Base-by-base conservation (phyloP, 2,329 filamentous ascomycete genomes). In the Aspergillus fischeri region DNA sequence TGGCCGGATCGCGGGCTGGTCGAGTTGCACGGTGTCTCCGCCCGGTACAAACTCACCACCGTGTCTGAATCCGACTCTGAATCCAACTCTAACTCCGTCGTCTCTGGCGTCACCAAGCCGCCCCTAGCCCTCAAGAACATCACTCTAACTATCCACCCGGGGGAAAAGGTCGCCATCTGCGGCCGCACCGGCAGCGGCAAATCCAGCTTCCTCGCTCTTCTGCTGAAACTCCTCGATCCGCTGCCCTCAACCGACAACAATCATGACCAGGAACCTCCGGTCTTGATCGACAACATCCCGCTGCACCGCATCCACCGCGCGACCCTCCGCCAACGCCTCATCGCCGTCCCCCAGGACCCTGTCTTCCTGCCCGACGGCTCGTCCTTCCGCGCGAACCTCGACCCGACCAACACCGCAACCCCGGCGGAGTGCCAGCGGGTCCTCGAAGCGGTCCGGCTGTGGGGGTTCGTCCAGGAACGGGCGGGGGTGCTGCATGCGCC, bases 301-400 rank as follows among this genome's bases (percentile, higher is more conserved):
- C 32, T 58, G 14, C 49, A 67, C 25, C 58, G 57, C 1, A 70
- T 84, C 11, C 65, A 79, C 53, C 75, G 81, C 2, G 28, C 68
- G 0, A 65, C 68, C 0, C 70, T 84, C 0, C 79, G 82, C 7
- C 69, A 76, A 44, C 77, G 77, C 0, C 69, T 85, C 41, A 80
- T 82, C 45, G 78, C 80, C 7, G 62, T 64, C 44, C 62, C 61
- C 21, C 63, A 62, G 0, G 63, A 65, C 50, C 63, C 63, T 25
- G 61, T 61, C 14, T 60, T 65, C 52, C 51, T 65, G 3, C 63
- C 56, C 24, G 59, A 58, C 35, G 62, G 59, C 55, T 49, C 56
- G 3, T 63, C 60, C 48, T n/a, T 56, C 14, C 17, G 20, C 42
- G 42, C 42, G 2, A 21, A 20, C n/a, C 42, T 21, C 7, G 42